Conservation (phyloP, 345 rosid species). For the Eutrema japonicum region DNA sequence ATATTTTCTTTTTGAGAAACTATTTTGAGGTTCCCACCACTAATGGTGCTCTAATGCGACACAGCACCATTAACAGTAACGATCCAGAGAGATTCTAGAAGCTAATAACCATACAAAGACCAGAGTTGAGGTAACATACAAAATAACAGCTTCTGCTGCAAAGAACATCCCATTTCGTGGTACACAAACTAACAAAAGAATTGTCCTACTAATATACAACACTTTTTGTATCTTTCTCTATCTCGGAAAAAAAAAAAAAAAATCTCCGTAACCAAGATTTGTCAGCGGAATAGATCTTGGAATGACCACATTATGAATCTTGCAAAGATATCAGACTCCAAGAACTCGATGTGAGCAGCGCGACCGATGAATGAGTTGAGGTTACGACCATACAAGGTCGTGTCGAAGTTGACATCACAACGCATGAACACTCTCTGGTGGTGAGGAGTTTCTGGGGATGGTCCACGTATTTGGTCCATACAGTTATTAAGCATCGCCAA, state of each 20-base stretch:
- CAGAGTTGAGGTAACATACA: constrained; percentile 15
- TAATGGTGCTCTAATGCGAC: not conserved
- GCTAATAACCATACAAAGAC: constrained; percentile 10
- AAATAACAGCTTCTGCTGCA: constrained; percentile 20
- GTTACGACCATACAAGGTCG: constrained; percentile 79
- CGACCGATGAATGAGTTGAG: constrained; percentile 85
- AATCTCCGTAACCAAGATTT: not conserved
- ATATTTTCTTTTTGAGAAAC: too few relatives aligned
- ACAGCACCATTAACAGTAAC: not conserved
- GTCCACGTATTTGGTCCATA: constrained; percentile 91
- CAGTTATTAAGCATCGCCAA: constrained; percentile 92
- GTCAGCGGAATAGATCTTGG: constrained; percentile 67
- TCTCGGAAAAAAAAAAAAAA: constrained; percentile 3
- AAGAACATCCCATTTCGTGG: constrained; percentile 18
- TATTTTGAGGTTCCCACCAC: too few relatives aligned
- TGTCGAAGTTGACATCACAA: constrained; percentile 91
- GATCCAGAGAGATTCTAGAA: constrained; percentile 13
- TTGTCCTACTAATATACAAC: constrained; percentile 44
- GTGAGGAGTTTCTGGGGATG: constrained; percentile 44
- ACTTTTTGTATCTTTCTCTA: constrained; percentile 23
- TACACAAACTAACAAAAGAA: constrained; percentile 34
- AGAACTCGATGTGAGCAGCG: constrained; percentile 96
- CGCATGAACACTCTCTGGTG: constrained; percentile 81
- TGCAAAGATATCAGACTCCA: constrained; percentile 87
- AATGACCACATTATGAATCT: constrained; percentile 97